Evolutionary conservation across 495 filamentous ascomycete species (phyloP), one percentile per base, ranked within the genome.

Genomic region (Chaetomium cochliodes): DNA sequence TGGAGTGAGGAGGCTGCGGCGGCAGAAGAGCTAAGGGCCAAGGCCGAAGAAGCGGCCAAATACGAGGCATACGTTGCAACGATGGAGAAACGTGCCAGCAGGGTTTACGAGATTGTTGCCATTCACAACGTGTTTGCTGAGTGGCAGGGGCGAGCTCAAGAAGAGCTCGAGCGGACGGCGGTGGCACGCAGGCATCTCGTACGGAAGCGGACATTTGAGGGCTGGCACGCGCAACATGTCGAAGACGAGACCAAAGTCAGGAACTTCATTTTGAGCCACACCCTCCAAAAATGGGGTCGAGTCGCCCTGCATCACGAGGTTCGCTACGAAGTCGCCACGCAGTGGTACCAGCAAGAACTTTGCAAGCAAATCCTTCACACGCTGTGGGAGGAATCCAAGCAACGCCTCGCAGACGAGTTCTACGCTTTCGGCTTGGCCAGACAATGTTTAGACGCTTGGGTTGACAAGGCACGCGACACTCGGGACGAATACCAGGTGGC

Each of bases 201-300:
- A 15, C 76, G 87, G 66, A 83, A 86, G 50, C 87, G 86, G 44
- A 90, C 88, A 63, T 94, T 94, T 71, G 86, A 88, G 65, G 85
- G 86, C 6, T 94, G 91, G 91, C 82, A 84, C 18, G 85, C 87
- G 56, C 86, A 92, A 59, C 92, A 90, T 15, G 81, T 84, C 12
- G 83, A 89, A 55, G 90, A 92, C 69, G 86, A 90, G 63, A 67
- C 87, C 44, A 92, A 92, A 73, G 86, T 89, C 11, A 85, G 85
- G 41, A 83, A 86, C 23, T 89, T 88, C 62, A 78, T 85, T 16
- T 66, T 89, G 6, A 79, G 78, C 47, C 84, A 86, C 26, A 58
- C 58, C 4, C 65, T 76, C 13, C 66, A 76, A 47, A 68, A 51
- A 63, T 76, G 73, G 73, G 60, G 47, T 33, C 66, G 71, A 47